Percentiles rank a stretch among this genome's conserved stretches.
Conservation (phyloP, 1,139 yeast genomes). For the Lodderomyces margitis region DNA sequence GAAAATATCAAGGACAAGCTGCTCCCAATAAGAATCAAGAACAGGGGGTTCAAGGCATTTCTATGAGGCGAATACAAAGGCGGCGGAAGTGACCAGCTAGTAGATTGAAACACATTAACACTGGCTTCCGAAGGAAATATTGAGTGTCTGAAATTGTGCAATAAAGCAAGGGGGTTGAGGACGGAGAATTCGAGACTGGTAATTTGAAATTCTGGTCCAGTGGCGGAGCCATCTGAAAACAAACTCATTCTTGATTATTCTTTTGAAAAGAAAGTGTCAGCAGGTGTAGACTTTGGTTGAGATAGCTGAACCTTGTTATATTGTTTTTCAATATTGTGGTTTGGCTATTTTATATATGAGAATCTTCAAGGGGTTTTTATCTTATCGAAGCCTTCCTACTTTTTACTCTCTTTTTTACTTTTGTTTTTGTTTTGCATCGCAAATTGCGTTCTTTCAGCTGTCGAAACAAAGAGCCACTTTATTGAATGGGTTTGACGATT, state of each 20-base stretch:
- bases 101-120: neutral
- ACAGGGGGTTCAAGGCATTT: slow-evolving; percentile 34
- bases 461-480: too few relatives aligned
- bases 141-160: slow-evolving; percentile 7
- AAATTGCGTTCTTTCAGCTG: too few relatives aligned
- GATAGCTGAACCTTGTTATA: too few relatives aligned
- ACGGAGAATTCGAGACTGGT: slow-evolving; percentile 7
- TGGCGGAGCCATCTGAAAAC: neutral
- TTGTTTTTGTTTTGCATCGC: too few relatives aligned
- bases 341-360: neutral
- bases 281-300: too few relatives aligned
- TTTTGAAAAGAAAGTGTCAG: neutral
- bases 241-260: neutral
- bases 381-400: too few relatives aligned
- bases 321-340: too few relatives aligned
- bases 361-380: too few relatives aligned
- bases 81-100: slow-evolving; percentile 6
- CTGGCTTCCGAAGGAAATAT: neutral
- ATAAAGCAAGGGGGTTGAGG: slow-evolving; percentile 9
- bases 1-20: slow-evolving; percentile 14
- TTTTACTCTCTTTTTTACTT: neutral
- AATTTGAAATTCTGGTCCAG: neutral
- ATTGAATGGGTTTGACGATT: too few relatives aligned
- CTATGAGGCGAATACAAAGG: slow-evolving; percentile 15
- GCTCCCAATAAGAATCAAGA: slow-evolving; percentile 23